Evolutionary conservation across 1,139 yeast genomes (phyloP), one percentile per base, ranked within the genome.

Genomic region (Hansenula sp.): DNA sequence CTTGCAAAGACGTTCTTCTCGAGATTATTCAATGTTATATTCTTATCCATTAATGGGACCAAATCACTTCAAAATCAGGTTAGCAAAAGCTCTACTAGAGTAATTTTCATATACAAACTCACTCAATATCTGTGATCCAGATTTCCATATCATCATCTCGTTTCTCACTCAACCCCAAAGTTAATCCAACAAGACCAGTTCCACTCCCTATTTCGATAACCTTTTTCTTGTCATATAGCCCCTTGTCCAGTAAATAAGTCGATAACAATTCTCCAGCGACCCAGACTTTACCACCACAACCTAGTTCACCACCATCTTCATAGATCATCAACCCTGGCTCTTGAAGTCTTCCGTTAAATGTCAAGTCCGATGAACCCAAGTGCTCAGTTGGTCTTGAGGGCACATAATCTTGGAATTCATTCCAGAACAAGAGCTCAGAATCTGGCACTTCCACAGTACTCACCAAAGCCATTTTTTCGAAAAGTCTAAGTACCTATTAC

Each of bases 251-350:
- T 40, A 73, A 45, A 44, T 73, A 75, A 32, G 71, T 61, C 8
- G 78, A 66, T 14, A 75, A 55, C 27, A 75, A 57, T 42, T 75
- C 77, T 7, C 81, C 82, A 8, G 81, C 79, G 2, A 77, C 67
- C 82, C 82, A 75, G 6, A 76, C 61, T 43, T 73, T 72, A 6
- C 81, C 81, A n/a, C 81, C 81, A 52, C 81, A 76, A 2, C 81
- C 81, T 10, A 69, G 55, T 2, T 69, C 75, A 5, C 81, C 81
- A 31, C 79, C 80, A 50, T 76, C 81, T 45, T 73, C 77, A 42
- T 61, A 63, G 25, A 76, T 68, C 44, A 61, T 56, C 22, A 75
- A 57, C 3, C 62, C 63, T 0, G 70, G 67, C 6, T 56, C 57
- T 1, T 48, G 38, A 16, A 72, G 50, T 28, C 68, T 55, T 0